Conservation (phyloP, 208 protist species). For the Trypanosoma mega region DNA sequence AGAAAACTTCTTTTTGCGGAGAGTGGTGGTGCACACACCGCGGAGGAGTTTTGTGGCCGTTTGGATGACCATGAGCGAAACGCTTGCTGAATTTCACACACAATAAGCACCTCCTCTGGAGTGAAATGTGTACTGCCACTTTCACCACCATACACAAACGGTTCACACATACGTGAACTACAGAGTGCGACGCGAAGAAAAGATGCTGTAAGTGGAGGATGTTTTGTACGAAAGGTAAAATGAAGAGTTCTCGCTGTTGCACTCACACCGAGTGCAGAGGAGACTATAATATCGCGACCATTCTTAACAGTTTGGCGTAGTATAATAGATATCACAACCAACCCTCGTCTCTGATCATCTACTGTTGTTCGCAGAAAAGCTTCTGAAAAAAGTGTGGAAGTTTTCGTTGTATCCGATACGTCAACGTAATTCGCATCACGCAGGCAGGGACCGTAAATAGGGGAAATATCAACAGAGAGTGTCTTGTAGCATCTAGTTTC, state of each 20-base stretch:
- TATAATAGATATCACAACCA: constrained; percentile 1
- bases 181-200: constrained; percentile 30
- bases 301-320: constrained; percentile 1
- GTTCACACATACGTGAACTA: constrained; percentile 20
- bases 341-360: constrained; percentile 1
- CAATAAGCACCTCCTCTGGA: constrained; percentile 15
- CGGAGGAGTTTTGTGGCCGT: no score
- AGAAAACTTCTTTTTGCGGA: no score
- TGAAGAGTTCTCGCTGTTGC: constrained; percentile 24
- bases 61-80: constrained; percentile 9
- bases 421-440: constrained; percentile 11
- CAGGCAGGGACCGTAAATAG: constrained; percentile 34
- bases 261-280: constrained; percentile 27
- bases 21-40: no score
- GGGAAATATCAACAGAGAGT: background rate
- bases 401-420: constrained; percentile 16
- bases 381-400: background rate
- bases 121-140: background rate
- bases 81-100: constrained; percentile 14
- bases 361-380: background rate
- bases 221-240: constrained; percentile 17
- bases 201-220: constrained; percentile 24
- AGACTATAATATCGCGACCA: constrained; percentile 36
- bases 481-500: background rate
- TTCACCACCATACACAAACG: constrained; percentile 19